Conservation (phyloP, 805 yeast genomes). For the Saturnispora sanitii region DNA sequence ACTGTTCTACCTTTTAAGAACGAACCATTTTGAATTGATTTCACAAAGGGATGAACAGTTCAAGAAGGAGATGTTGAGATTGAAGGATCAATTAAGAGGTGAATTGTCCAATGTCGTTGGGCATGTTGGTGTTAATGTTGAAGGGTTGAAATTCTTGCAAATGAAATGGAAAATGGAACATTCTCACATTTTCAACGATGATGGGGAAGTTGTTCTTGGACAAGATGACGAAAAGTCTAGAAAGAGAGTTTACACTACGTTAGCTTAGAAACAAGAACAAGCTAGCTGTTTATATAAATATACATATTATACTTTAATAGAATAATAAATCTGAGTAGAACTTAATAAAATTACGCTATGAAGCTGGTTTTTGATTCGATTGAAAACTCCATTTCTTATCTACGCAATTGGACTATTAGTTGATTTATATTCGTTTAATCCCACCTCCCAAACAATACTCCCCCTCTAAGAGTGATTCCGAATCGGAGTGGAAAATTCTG, state of each 20-base stretch:
- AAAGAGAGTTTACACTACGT: conserved; percentile 56
- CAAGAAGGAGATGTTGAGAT: conserved; percentile 53
- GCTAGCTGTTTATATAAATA: too few relatives aligned
- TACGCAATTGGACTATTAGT: too few relatives aligned
- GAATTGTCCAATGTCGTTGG: conserved; percentile 42
- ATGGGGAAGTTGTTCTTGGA: conserved; percentile 35
- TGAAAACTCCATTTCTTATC: too few relatives aligned
- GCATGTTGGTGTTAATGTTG: conserved; percentile 74
- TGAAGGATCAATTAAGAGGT: conserved; percentile 51
- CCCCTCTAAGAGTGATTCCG: too few relatives aligned
- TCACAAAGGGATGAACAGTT: conserved; percentile 54
- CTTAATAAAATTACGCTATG: too few relatives aligned
- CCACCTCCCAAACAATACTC: too few relatives aligned
- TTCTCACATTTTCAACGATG: conserved; percentile 63
- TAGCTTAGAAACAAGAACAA: too few relatives aligned
- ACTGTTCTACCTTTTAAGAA: conserved; percentile 60
- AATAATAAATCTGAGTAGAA: too few relatives aligned
- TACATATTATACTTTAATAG: too few relatives aligned
- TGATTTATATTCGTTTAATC: too few relatives aligned
- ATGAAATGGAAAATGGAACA: conserved; percentile 75
- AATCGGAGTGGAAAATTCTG: conserved; percentile 4
- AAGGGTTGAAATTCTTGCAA: conserved; percentile 66
- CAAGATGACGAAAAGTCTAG: conserved; percentile 34
- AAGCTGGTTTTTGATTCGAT: too few relatives aligned
- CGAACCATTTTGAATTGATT: conserved; percentile 72